phyloP scores from a whole-genome alignment of 169 alveolate genomes.

The Amoebophrya sp. region DNA sequence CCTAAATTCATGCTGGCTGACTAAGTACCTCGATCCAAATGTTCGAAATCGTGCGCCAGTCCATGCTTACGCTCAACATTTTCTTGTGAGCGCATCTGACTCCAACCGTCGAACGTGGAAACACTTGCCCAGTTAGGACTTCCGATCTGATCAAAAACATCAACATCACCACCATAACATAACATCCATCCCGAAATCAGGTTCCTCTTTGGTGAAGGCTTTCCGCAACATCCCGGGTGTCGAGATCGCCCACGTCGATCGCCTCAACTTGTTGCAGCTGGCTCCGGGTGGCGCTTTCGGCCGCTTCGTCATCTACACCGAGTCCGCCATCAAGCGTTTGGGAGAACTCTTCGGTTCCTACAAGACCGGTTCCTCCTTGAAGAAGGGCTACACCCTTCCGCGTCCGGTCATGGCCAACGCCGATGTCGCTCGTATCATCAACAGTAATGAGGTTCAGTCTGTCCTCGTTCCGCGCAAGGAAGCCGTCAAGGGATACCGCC shows the following conservation, averaged over 20 bases:
- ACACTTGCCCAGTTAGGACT: no score
- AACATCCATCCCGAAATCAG: neutral
- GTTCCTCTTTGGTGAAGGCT: conserved; percentile 55
- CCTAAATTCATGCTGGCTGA: no score
- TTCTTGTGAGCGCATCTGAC: no score
- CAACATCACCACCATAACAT: neutral
- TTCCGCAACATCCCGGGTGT: conserved; percentile 93
- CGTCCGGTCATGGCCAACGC: conserved; percentile 69
- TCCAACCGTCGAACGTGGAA: no score
- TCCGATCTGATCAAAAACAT: neutral
- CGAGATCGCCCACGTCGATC: conserved; percentile 86
- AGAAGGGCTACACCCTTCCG: conserved; percentile 53
- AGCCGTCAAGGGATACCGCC: conserved; percentile 46
- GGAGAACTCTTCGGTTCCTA: conserved; percentile 77
- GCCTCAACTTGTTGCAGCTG: conserved; percentile 88
- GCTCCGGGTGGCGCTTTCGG: conserved; percentile 99
- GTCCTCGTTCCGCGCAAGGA: conserved; percentile 62
- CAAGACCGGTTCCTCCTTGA: conserved; percentile 52
- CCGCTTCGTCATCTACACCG: conserved; percentile 91
- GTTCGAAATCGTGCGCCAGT: no score
- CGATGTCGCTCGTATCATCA: conserved; percentile 84
- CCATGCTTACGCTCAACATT: no score
- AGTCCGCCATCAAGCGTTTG: conserved; percentile 82
- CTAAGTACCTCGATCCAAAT: no score
- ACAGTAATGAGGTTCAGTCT: conserved; percentile 86